Evolutionary conservation across 1,284 basidiomycete species (phyloP).

Genomic region (Flammula alnicola): DNA sequence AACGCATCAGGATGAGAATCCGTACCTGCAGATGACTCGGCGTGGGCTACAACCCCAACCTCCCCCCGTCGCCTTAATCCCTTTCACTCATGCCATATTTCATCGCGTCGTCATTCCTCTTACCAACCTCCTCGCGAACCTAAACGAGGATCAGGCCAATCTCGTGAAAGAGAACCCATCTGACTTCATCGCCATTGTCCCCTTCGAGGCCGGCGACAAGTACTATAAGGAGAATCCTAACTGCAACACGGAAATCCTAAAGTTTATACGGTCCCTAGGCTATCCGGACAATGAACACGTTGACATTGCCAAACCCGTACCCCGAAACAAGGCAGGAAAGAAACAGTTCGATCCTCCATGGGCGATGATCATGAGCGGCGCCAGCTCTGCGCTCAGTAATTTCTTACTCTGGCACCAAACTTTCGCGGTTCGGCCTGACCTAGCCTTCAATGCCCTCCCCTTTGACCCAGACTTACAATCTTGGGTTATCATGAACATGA

Average conservation of each 20-base stretch:
- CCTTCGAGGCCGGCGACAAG: slow-evolving; percentile 11
- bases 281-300: neutral
- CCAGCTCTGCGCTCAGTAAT: neutral
- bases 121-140: neutral
- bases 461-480: neutral
- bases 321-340: neutral
- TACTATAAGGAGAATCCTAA: slow-evolving; percentile 8
- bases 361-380: neutral
- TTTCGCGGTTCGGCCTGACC: slow-evolving; percentile 1
- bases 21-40: slow-evolving; percentile 8
- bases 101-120: neutral
- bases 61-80: neutral
- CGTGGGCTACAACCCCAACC: neutral
- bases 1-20: too few species aligned
- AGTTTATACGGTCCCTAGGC: slow-evolving; percentile 4
- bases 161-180: neutral
- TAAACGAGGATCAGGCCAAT: neutral
- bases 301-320: neutral
- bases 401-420: slow-evolving; percentile 17
- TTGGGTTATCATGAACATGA: slow-evolving; percentile 11
- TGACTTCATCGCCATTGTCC: slow-evolving; percentile 4
- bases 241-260: neutral
- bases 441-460: slow-evolving; percentile 11
- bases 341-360: neutral
- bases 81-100: neutral